These are phyloP conservation scores for Albifimbria verrucaria DNA, from an alignment of 2,329 filamentous ascomycete species.

Conservation along the genomic window DNA sequence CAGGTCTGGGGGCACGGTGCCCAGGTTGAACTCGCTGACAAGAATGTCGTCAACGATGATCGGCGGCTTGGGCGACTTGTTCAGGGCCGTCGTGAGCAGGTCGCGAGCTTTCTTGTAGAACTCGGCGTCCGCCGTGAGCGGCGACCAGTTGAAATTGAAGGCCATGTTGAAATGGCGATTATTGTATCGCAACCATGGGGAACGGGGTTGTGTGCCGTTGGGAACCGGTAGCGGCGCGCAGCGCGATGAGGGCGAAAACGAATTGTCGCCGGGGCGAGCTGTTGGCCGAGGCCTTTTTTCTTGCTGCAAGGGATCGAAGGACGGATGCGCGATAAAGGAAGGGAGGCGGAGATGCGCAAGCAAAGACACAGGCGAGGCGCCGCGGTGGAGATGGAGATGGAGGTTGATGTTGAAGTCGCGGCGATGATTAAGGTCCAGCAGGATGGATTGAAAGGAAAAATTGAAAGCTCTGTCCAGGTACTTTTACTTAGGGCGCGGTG, in stretches of 20 bases:
- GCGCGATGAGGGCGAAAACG: conserved; percentile 5
- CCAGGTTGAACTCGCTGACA: conserved; percentile 95
- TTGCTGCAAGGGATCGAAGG: background rate
- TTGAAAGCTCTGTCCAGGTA: no score
- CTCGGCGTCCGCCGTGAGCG: conserved; percentile 88
- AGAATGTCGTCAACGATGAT: conserved; percentile 99
- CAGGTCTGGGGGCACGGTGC: conserved; percentile 87
- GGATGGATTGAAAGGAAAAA: no score
- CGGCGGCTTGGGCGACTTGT: conserved; percentile 96
- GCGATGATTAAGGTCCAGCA: background rate
- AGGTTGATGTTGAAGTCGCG: background rate
- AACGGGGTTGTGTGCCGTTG: conserved; percentile 16
- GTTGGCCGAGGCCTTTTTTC: no score
- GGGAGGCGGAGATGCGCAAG: background rate
- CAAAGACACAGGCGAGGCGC: background rate
- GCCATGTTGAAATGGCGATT: conserved; percentile 70
- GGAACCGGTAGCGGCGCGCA: conserved; percentile 12
- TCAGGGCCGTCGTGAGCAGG: conserved; percentile 89
- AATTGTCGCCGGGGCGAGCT: background rate
- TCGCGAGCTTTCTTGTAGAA: conserved; percentile 90
- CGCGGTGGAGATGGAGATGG: background rate
- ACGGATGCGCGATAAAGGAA: background rate
- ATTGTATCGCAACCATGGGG: conserved; percentile 31
- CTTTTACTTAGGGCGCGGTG: no score
- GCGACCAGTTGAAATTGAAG: conserved; percentile 99